Percentiles rank a stretch among this genome's conserved stretches.
phyloP scores from a whole-genome alignment of 176 grass and related monocot species.

The Ananas comosus region DNA sequence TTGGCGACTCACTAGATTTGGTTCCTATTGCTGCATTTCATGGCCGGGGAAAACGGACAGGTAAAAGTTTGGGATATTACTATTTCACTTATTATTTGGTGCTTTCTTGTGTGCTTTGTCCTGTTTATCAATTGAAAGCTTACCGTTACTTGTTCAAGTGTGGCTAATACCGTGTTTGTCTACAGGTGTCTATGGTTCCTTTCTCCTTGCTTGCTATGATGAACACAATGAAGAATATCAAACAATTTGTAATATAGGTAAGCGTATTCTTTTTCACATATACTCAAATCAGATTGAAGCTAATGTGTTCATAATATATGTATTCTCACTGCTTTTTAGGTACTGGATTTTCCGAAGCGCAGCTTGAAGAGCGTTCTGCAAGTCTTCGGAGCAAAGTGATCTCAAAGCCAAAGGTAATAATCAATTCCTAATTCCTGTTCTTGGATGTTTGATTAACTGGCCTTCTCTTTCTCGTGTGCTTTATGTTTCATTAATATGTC shows the following conservation, averaged over 20 bases:
- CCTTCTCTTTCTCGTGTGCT: constrained; percentile 13
- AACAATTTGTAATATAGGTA: constrained; percentile 98
- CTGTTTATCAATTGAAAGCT: constrained; percentile 10
- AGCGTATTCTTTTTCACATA: not conserved
- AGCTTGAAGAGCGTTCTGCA: constrained; percentile 76
- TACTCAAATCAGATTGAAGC: not conserved
- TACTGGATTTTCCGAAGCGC: constrained; percentile 97
- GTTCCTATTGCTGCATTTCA: constrained; percentile 89
- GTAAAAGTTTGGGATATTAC: constrained; percentile 21
- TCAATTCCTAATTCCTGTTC: not conserved
- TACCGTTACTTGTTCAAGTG: not conserved
- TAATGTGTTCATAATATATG: not conserved
- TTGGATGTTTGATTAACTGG: not conserved
- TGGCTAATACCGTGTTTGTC: constrained; percentile 16
- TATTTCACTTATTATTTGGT: not conserved
- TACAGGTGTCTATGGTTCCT: constrained; percentile 89
- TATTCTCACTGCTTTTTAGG: constrained; percentile 38
- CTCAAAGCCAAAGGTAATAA: constrained; percentile 76
- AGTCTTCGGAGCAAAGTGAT: constrained; percentile 92
- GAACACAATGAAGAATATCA: constrained; percentile 96
- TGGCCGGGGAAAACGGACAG: constrained; percentile 84
- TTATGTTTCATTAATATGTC: constrained; percentile 1
- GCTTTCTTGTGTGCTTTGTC: constrained; percentile 5
- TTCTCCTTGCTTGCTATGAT: constrained; percentile 92
- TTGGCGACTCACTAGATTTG: constrained; percentile 91